phyloP scores from a whole-genome alignment of 805 yeast genomes.

The Cyberlindnera suaveolens region DNA sequence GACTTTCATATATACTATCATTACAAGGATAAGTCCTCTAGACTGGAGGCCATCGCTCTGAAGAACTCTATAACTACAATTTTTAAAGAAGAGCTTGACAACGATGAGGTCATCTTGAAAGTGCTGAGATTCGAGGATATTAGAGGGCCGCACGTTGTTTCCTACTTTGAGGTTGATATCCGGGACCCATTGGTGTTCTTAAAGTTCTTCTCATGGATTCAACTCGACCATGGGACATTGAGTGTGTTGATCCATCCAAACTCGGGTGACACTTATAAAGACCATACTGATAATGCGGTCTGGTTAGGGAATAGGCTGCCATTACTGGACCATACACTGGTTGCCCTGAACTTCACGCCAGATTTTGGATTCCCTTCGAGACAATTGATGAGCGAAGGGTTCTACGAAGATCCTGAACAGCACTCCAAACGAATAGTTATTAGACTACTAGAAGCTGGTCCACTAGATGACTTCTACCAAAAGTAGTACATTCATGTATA shows the following conservation, averaged over 20 bases:
- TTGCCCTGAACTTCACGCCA: constrained; percentile 3
- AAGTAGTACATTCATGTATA: too few relatives aligned
- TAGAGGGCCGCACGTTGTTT: constrained; percentile 40
- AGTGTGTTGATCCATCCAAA: constrained; percentile 49
- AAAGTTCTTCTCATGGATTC: constrained; percentile 39
- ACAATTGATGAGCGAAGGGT: constrained; percentile 6
- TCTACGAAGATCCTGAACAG: constrained; percentile 7
- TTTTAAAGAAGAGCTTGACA: constrained; percentile 32
- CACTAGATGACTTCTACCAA: constrained; percentile 1
- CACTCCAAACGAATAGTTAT: constrained; percentile 8
- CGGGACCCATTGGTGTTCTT: constrained; percentile 35
- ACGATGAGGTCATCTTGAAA: constrained; percentile 16
- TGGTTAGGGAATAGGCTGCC: constrained; percentile 43
- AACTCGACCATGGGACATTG: constrained; percentile 41
- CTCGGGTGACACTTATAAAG: constrained; percentile 32
- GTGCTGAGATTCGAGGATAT: constrained; percentile 4
- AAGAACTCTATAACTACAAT: constrained; percentile 34
- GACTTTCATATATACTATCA: constrained; percentile 50
- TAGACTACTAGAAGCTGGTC: constrained; percentile 7
- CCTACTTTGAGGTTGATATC: constrained; percentile 49
- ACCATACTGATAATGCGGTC: constrained; percentile 44
- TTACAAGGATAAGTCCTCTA: constrained; percentile 24
- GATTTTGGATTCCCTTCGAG: constrained; percentile 10
- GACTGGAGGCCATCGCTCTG: constrained; percentile 30
- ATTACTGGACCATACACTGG: constrained; percentile 8